Evolutionary conservation across 192 early-diverging fungal species (phyloP).

Genomic region (Coemansia sp.): DNA sequence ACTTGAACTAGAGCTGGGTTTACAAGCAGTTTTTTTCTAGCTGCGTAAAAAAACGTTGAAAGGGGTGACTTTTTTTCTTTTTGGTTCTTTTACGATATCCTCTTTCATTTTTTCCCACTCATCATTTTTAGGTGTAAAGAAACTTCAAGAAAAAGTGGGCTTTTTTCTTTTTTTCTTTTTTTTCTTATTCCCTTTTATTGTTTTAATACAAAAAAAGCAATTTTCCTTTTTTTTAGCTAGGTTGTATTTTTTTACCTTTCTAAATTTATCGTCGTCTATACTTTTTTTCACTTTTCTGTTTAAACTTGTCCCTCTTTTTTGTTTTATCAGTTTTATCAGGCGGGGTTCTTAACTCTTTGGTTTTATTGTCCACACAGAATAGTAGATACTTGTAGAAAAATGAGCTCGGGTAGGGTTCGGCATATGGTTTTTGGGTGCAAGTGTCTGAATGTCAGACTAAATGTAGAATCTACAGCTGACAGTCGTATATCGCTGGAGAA

Average conservation of each 20-base stretch:
- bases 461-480: conserved; percentile 20
- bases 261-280: neutral
- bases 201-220: neutral
- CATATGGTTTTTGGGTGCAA: conserved; percentile 20
- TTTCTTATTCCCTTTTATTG: neutral
- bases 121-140: neutral
- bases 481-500: conserved; percentile 36
- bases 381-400: neutral
- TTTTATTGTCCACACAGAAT: too few species aligned
- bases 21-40: too few species aligned
- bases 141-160: neutral
- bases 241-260: too few species aligned
- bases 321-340: neutral
- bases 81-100: neutral
- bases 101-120: conserved; percentile 3
- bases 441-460: conserved; percentile 46
- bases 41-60: neutral
- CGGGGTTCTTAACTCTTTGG: too few species aligned
- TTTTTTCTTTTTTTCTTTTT: neutral
- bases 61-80: neutral
- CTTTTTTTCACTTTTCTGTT: conserved; percentile 11
- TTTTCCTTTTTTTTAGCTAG: conserved; percentile 2
- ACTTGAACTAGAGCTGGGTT: too few species aligned
- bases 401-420: neutral
- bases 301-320: neutral